Evolutionary conservation across 2,329 filamentous ascomycete species (phyloP), one percentile per base, ranked within the genome.

Genomic region (Seiridium cupressi): DNA sequence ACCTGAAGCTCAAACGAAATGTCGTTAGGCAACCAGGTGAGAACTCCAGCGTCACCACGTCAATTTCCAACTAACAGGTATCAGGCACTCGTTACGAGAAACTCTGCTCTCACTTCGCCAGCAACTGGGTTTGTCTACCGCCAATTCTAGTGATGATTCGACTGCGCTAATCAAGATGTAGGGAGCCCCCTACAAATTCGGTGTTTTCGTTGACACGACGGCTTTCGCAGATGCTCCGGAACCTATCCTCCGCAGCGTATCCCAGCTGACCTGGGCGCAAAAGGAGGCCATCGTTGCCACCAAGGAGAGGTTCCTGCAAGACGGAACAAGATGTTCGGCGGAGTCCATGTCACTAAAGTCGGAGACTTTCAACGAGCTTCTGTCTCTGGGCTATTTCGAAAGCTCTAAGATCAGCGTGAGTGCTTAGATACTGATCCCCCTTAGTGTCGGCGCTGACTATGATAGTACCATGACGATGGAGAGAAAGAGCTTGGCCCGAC

Each of bases 121-220:
- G 79, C 36, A 87, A 87, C 62, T 85, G 78, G 63, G 79, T 81
- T 68, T 68, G 77, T 69, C 36, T 36, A n/a, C 32, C 8, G 31
- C 11, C 5, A 11, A 18, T 35, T 31, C 5, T 7, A 7, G 35
- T 66, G 59, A 70, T 72, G 55, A 71, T 72, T 64, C 61, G 67
- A 38, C 4, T 11, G 18, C n/a, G 9, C 47, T 53, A 38, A 53
- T 18, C 11, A 8, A 42, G 31, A 3, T 68, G 66, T 26, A 81
- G 77, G 88, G 88, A 2, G 87, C 87, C 61, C 81, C 82, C 0
- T 91, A 90, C 70, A 89, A 90, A 58, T 90, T 87, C 66, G 80
- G 85, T 42, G 86, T 87, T 1, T 75, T 78, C 1, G 82, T 85
- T 3, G 73, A 79, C 5, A 83, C 78, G 3, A 74, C 70, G n/a